Conservation (phyloP, 371 early-diverging fungal genomes). For the Batrachochytrium dendrobatidis region DNA sequence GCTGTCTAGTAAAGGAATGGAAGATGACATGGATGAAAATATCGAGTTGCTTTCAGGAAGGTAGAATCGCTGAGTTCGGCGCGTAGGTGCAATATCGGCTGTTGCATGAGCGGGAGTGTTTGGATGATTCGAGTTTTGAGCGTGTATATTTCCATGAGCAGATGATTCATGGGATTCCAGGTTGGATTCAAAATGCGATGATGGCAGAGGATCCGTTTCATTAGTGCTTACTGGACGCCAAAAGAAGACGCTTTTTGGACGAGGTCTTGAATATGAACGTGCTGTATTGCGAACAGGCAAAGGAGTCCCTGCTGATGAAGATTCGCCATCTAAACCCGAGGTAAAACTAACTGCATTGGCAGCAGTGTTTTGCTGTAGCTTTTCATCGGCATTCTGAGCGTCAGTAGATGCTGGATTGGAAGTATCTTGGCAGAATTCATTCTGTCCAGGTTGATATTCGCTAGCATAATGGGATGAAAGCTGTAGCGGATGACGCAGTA, state of each 20-base stretch:
- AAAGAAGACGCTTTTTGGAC: constrained; percentile 10
- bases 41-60: background rate
- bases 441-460: background rate
- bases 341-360: background rate
- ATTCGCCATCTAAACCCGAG: too few species aligned
- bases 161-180: background rate
- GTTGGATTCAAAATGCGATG: background rate
- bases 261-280: background rate
- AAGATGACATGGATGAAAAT: background rate
- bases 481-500: constrained; percentile 66
- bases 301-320: background rate
- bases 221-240: constrained; percentile 4
- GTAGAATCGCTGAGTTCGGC: background rate
- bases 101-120: background rate
- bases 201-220: background rate
- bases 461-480: background rate
- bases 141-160: too few species aligned
- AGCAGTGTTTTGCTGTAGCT: background rate
- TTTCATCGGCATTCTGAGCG: background rate
- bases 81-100: background rate
- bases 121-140: too few species aligned
- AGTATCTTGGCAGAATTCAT: too few species aligned
- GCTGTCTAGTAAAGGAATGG: constrained; percentile 4
- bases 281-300: background rate
- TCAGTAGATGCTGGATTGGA: background rate